Percentiles rank a stretch among this genome's conserved stretches.
phyloP scores from a whole-genome alignment of 805 yeast genomes.

The Metschnikowia peoriensis region DNA sequence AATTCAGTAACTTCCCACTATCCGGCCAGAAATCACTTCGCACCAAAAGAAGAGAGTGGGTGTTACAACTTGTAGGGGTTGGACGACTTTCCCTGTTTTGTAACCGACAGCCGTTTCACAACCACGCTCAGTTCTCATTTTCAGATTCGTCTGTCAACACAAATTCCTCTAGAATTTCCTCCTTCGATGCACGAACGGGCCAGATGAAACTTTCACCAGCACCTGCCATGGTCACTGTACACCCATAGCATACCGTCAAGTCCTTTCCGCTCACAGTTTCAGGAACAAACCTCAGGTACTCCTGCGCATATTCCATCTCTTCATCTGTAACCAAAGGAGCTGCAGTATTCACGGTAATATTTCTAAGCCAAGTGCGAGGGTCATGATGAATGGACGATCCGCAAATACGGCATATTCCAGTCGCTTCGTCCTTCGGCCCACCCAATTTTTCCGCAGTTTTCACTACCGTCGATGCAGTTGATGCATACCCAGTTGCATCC shows the following conservation, averaged over 20 bases:
- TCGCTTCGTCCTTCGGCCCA: constrained; percentile 37
- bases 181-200: constrained; percentile 33
- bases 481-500: constrained; percentile 73
- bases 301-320: constrained; percentile 33
- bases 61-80: no score
- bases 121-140: background rate
- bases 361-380: constrained; percentile 64
- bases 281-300: constrained; percentile 15
- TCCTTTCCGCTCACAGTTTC: background rate
- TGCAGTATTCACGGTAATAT: constrained; percentile 61
- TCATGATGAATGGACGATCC: constrained; percentile 50
- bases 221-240: constrained; percentile 59
- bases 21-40: no score
- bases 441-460: constrained; percentile 80
- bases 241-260: constrained; percentile 67
- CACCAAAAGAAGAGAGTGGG: no score
- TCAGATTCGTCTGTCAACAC: constrained; percentile 38
- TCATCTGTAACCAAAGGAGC: constrained; percentile 45
- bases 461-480: constrained; percentile 88
- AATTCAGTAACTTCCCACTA: no score
- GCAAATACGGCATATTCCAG: constrained; percentile 54
- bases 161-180: constrained; percentile 48
- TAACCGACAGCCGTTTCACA: no score
- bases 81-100: no score
- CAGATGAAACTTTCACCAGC: constrained; percentile 31